Evolutionary conservation across 106 monocot genomes (phyloP).

Genomic region (Platanthera guangdongensis): DNA sequence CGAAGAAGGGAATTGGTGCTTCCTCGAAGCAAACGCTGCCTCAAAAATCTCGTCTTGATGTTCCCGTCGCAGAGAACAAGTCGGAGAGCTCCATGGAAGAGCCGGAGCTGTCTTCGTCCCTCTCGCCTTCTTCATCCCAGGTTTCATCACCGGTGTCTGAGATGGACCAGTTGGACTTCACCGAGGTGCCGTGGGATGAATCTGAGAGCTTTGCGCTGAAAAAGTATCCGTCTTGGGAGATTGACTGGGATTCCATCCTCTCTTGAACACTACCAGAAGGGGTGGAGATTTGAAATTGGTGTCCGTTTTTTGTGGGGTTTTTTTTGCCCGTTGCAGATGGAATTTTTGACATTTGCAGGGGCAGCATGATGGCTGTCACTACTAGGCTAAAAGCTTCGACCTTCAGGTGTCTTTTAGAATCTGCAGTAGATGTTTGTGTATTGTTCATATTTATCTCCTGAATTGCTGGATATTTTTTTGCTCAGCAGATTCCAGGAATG

Average conservation of each 20-base stretch:
- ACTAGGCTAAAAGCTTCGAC: neutral
- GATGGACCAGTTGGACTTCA: conserved; percentile 35
- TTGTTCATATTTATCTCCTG: conserved; percentile 4
- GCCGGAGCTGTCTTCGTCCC: conserved; percentile 2
- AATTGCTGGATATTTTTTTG: neutral
- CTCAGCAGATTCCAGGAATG: conserved; percentile 5
- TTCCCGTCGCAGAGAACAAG: neutral
- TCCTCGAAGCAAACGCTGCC: neutral
- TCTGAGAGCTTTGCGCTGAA: conserved; percentile 25
- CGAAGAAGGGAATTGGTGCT: neutral
- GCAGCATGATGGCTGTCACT: neutral
- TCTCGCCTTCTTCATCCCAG: conserved; percentile 10
- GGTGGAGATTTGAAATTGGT: neutral
- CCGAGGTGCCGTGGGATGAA: conserved; percentile 31
- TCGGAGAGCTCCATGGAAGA: conserved; percentile 13
- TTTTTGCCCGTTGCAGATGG: conserved; percentile 7
- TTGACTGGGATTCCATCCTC: conserved; percentile 49
- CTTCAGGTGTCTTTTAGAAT: neutral
- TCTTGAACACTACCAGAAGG: neutral
- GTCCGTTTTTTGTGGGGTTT: neutral
- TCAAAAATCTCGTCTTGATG: neutral
- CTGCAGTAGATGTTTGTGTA: neutral
- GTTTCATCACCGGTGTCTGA: conserved; percentile 24
- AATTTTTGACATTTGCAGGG: conserved; percentile 4
- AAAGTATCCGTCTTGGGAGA: conserved; percentile 47